Evolutionary conservation across 176 grass and related monocot genomes (phyloP), one percentile per base, ranked within the genome.

Genomic region (Triticum monococcum): DNA sequence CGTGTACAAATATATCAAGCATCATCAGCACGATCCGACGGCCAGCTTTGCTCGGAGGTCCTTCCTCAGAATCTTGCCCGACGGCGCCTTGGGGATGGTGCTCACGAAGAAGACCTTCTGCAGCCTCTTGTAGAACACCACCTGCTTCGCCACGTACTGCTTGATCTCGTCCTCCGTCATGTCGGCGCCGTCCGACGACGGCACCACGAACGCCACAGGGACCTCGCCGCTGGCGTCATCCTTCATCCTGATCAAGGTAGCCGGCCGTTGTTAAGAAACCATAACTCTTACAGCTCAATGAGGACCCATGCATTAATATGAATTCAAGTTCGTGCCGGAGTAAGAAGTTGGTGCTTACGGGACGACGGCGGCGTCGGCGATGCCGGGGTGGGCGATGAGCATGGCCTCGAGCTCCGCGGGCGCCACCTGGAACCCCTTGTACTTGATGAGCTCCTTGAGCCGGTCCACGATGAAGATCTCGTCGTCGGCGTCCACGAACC

Each of bases 401-500:
- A 95, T 90, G 28, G 93, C 91, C 77, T 98, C 96, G 56, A 98
- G 89, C 81, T 98, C 93, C 2, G 96, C 93, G 4, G 96, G 96
- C 8, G 96, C 86, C 8, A 98, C 96, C 60, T 98, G 96, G 89
- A 93, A 98, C 4, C 93, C 89, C 82, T 95, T 98, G 87, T 92
- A 93, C 79, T 98, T 98, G 87, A 98, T 98, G 79, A 98, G 89
- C 83, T 98, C 96, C 88, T 98, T 98, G 41, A 98, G 93, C 76
- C 93, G 68, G 69, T 98, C 95, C 2, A 95, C 93, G 23, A 98
- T 95, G 91, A 98, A 98, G 85, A 98, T 93, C 45, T 98, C 95
- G 25, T 98, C 91, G 54, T 93, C 91, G 24, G 90, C 89, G 24
- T 98, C 96, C 12, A 98, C 89, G 37, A 82, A 90, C n/a, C 95